phyloP scores from a whole-genome alignment of 2,329 filamentous ascomycete genomes.

The Aspergillus novoparasiticus region DNA sequence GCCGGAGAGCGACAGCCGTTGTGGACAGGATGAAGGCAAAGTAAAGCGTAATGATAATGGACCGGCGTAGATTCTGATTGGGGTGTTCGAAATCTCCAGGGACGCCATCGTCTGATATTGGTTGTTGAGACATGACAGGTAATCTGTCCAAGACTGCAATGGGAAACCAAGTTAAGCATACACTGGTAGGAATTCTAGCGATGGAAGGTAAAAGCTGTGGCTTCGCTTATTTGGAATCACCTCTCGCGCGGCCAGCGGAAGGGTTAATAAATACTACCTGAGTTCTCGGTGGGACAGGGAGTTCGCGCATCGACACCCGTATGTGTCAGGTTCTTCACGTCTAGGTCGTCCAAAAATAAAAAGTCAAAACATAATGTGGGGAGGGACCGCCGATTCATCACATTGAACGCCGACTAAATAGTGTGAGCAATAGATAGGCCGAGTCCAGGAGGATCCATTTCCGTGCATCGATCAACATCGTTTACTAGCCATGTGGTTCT shows the following conservation, averaged over 20 bases:
- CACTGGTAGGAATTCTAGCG: constrained; percentile 8
- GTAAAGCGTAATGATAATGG: constrained; percentile 27
- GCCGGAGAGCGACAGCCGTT: constrained; percentile 28
- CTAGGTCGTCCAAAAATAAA: not conserved
- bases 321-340: not conserved
- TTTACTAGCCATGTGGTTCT: not conserved
- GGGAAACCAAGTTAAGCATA: constrained; percentile 4
- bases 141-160: constrained; percentile 5
- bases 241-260: not conserved
- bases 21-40: constrained; percentile 31
- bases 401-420: not conserved
- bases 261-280: not conserved
- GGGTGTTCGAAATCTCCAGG: constrained; percentile 31
- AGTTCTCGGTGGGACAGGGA: not conserved
- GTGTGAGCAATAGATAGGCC: not conserved
- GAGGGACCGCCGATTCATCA: not conserved
- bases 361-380: not conserved
- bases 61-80: constrained; percentile 24
- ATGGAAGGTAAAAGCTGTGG: constrained; percentile 15
- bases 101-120: constrained; percentile 12
- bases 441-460: not conserved
- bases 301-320: not conserved
- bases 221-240: constrained; percentile 29
- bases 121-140: constrained; percentile 24
- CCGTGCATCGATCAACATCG: not conserved